Percentiles rank a stretch among this genome's conserved stretches.
Evolutionary conservation across 139 green algal species (phyloP).

Genomic region (Desmodesmus armatus): DNA sequence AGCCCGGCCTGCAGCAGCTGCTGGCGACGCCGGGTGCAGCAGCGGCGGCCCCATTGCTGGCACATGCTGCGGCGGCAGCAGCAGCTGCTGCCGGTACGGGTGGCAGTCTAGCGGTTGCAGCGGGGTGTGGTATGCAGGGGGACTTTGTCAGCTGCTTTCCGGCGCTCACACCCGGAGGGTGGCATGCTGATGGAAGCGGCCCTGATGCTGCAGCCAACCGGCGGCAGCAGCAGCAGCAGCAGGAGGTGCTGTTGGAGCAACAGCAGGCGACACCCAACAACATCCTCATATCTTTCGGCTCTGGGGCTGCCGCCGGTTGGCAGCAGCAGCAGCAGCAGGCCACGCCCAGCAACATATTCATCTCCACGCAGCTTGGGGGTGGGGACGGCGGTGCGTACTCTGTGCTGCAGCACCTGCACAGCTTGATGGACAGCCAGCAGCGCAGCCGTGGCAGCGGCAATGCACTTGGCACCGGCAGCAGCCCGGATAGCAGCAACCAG

Average conservation of each 20-base stretch:
- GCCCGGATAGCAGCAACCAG: too few relatives aligned
- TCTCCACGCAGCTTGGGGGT: not conserved
- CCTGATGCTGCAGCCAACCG: slow-evolving; percentile 27
- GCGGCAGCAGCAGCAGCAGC: slow-evolving; percentile 6
- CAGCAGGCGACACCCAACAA: not conserved
- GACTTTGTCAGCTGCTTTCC: not conserved
- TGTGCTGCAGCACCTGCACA: too few relatives aligned
- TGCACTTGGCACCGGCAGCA: too few relatives aligned
- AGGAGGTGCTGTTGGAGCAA: not conserved
- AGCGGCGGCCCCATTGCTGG: not conserved
- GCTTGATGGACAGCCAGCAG: too few relatives aligned
- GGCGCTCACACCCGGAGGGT: not conserved
- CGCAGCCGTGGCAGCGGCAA: too few relatives aligned
- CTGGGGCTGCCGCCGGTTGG: not conserved
- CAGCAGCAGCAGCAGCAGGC: slow-evolving; percentile 7
- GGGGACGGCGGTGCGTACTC: too few relatives aligned
- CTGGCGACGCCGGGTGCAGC: not conserved
- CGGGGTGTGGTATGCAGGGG: not conserved
- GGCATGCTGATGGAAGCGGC: not conserved
- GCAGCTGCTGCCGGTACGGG: not conserved
- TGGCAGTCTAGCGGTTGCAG: not conserved
- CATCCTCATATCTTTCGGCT: too few relatives aligned
- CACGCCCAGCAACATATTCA: not conserved
- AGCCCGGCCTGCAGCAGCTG: not conserved
- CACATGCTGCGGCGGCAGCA: slow-evolving; percentile 1